Percentiles rank a stretch among this genome's conserved stretches.
These are phyloP conservation scores for Candolleomyces eurysporus DNA, from an alignment of 768 basidiomycete species.

Conservation along the genomic window DNA sequence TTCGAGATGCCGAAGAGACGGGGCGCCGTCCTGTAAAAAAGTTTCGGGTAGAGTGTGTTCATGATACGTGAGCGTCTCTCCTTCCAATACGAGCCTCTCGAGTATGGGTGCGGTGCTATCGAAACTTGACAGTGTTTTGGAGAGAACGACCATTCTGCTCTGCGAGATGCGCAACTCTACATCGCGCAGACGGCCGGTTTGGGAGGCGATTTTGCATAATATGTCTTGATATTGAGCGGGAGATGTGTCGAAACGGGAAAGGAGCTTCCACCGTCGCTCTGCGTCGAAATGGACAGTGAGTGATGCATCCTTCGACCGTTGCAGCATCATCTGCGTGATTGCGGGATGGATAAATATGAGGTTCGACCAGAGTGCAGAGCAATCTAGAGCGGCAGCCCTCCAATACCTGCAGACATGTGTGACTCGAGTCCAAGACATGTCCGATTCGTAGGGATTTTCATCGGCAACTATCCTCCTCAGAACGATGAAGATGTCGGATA, in stretches of 20 bases:
- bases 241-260: too few species aligned
- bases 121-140: too few species aligned
- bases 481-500: background rate
- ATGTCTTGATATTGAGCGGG: background rate
- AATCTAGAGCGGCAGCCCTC: background rate
- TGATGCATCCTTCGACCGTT: background rate
- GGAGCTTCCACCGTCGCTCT: too few species aligned
- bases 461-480: too few species aligned
- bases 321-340: background rate
- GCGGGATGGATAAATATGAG: background rate
- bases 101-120: too few species aligned
- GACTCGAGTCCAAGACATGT: background rate
- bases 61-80: too few species aligned
- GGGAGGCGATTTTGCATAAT: background rate
- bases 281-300: background rate
- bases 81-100: too few species aligned
- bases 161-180: background rate
- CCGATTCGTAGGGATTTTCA: too few species aligned
- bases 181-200: background rate
- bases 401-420: background rate
- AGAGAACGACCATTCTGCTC: too few species aligned
- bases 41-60: background rate
- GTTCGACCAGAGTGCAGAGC: background rate
- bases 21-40: background rate
- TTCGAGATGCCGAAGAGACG: background rate